Conservation (phyloP, 2,329 filamentous ascomycete genomes). For the Sclerotinia minor region DNA sequence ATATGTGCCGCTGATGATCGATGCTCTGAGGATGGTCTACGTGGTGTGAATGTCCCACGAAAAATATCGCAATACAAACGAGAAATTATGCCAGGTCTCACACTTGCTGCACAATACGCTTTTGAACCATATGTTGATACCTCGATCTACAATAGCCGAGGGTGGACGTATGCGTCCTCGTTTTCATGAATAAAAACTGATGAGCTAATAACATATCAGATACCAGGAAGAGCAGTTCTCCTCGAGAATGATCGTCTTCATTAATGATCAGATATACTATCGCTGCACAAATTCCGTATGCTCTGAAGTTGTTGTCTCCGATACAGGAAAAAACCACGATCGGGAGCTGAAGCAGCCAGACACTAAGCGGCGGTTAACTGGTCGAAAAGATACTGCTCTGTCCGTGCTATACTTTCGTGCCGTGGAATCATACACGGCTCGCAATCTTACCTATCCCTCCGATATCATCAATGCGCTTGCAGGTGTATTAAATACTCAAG, state of each 20-base stretch:
- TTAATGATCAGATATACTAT: slow-evolving; percentile 22
- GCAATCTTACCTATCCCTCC: not conserved
- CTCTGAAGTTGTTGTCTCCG: slow-evolving; percentile 15
- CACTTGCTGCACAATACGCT: slow-evolving; percentile 5
- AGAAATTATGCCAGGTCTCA: slow-evolving; percentile 7
- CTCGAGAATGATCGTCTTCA: slow-evolving; percentile 22
- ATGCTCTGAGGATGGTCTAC: not conserved
- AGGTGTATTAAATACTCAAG: slow-evolving; percentile 2
- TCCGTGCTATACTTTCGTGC: slow-evolving; percentile 18
- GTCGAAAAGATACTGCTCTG: slow-evolving; percentile 9
- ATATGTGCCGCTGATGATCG: slow-evolving; percentile 16
- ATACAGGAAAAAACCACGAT: not conserved
- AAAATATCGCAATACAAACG: not conserved
- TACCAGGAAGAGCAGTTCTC: slow-evolving; percentile 25
- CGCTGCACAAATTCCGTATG: slow-evolving; percentile 17
- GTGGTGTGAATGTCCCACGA: slow-evolving; percentile 3
- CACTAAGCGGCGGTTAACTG: slow-evolving; percentile 1
- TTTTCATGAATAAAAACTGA: too few relatives aligned
- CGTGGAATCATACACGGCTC: slow-evolving; percentile 1
- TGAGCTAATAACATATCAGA: not conserved
- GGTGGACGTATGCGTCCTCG: not conserved
- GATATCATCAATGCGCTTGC: slow-evolving; percentile 16
- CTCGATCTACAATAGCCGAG: slow-evolving; percentile 12
- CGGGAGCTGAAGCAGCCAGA: not conserved
- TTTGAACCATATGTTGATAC: not conserved